A percentile compares a stretch with the other conserved stretches of the same genome.
These are phyloP conservation scores for Ophiocordyceps unilateralis DNA, from an alignment of 2,329 filamentous ascomycete species.

Conservation along the genomic window DNA sequence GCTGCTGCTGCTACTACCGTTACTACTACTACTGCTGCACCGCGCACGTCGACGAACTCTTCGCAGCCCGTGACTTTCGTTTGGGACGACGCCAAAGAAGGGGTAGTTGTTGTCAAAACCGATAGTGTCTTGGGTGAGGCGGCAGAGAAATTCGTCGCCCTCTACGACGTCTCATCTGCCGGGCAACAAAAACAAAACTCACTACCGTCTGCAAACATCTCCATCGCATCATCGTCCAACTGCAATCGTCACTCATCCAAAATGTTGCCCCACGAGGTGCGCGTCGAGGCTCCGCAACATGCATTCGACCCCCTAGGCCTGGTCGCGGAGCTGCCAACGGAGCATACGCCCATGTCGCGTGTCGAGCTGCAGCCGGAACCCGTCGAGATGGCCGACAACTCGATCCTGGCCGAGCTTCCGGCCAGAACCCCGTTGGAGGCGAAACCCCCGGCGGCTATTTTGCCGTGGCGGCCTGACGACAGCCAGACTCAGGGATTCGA, in stretches of 20 bases:
- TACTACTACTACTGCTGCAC: neutral
- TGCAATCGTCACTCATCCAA: too few species aligned
- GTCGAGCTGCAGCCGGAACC: conserved; percentile 26
- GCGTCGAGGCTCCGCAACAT: conserved; percentile 9
- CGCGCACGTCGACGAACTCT: conserved; percentile 16
- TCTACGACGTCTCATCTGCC: conserved; percentile 6
- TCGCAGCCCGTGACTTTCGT: conserved; percentile 15
- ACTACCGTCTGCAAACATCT: too few species aligned
- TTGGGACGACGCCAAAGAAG: conserved; percentile 9
- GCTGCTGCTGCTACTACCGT: too few species aligned
- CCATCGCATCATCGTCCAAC: too few species aligned
- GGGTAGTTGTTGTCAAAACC: conserved; percentile 1
- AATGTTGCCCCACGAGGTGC: conserved; percentile 15
- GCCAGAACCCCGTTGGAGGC: conserved; percentile 7
- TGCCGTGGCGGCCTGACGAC: neutral
- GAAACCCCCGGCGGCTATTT: neutral
- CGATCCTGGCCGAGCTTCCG: conserved; percentile 22
- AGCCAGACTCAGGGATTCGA: neutral
- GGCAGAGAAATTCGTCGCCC: too few species aligned
- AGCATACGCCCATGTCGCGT: conserved; percentile 20
- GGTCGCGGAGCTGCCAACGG: conserved; percentile 30
- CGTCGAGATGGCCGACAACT: conserved; percentile 25
- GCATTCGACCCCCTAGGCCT: conserved; percentile 23
- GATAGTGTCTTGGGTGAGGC: too few species aligned
- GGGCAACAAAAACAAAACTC: too few species aligned